These are phyloP conservation scores for Stylonectria norvegica DNA, from an alignment of 2,329 filamentous ascomycete species.

Conservation along the genomic window DNA sequence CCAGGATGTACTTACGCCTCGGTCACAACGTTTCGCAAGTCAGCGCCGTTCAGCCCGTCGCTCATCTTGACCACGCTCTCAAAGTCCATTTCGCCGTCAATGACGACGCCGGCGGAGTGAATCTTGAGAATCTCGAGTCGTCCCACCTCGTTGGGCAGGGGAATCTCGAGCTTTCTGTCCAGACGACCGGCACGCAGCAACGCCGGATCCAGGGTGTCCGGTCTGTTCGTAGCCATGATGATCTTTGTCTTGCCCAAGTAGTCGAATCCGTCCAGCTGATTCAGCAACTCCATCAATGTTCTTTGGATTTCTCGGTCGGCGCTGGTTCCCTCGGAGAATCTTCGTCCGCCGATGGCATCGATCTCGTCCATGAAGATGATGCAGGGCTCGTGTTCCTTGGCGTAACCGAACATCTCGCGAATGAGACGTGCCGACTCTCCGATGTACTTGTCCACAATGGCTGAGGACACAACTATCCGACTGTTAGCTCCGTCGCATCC, in stretches of 20 bases:
- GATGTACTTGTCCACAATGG: slow-evolving; percentile 99
- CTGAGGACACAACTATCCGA: slow-evolving; percentile 82
- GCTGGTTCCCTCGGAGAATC: slow-evolving; percentile 96
- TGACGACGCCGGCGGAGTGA: slow-evolving; percentile 78
- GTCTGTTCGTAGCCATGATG: slow-evolving; percentile 99
- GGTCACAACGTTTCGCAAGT: slow-evolving; percentile 95
- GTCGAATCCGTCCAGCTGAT: slow-evolving; percentile 98
- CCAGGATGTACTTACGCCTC: slow-evolving; percentile 75
- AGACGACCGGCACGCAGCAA: slow-evolving; percentile 87
- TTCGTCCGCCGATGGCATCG: slow-evolving; percentile 92
- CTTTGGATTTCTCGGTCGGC: slow-evolving; percentile 98
- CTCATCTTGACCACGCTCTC: slow-evolving; percentile 99
- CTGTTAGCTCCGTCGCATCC: slow-evolving; percentile 16
- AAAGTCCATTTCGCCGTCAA: slow-evolving; percentile 95
- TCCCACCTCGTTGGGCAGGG: slow-evolving; percentile 93
- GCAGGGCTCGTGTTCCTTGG: slow-evolving; percentile 98
- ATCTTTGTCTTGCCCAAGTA: slow-evolving; percentile 99
- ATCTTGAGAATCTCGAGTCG: slow-evolving; percentile 98
- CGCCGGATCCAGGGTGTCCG: slow-evolving; percentile 91
- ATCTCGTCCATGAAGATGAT: slow-evolving; percentile 99
- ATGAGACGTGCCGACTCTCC: slow-evolving; percentile 96
- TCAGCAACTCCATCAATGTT: slow-evolving; percentile 96
- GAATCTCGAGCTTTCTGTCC: slow-evolving; percentile 97
- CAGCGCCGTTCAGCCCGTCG: slow-evolving; percentile 93
- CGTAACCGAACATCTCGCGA: slow-evolving; percentile 99